Base-by-base conservation (phyloP, 768 basidiomycete species). In the Pleurotus giganteus region DNA sequence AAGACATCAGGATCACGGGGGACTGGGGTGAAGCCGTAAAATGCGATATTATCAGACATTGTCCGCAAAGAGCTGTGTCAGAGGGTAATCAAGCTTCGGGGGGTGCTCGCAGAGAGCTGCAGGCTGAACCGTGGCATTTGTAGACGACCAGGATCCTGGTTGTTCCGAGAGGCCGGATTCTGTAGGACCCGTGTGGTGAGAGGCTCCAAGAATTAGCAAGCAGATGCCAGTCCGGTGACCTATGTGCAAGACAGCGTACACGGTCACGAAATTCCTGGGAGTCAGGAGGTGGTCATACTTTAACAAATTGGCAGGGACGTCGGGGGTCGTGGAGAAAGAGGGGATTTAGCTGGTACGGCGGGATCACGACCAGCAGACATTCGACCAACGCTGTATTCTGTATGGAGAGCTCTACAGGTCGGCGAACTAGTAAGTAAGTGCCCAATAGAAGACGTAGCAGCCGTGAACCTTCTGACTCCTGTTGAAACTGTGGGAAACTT, bases 1-100 rank as follows among this genome's bases (percentile, higher is more conserved):
- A 82, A 69, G 6, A 76, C 66, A 15, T 76, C 77, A 7, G 79
- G 76, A 59, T 80, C 74, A 51, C 79, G 70, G 12, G 75, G 69
- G 36, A 81, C 76, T 32, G 79, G 72, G 2, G 73, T 74, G 57
- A 77, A 81, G 11, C 80, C 80, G 56, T 79, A 81, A 58, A 72
- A 69, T 28, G 60, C 54, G 39, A 74, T 46, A 46, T 62, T 65
- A 36, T 57, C 49, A 19, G 49, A 51, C 49, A 51, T 51, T 51
- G 7, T 37, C 11, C 9, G 27, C 12, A 12, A 26, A 12, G 49
- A 17, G 47, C 28, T 49, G 28, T 21, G 28, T 51, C 37, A 36
- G 49, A 51, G 31, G 49, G 49, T 29, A 15, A 3, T 28, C 17
- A n/a, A 13, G 49, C 24, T 45, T 19, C 39, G 19, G n/a, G 12